A percentile compares a stretch with the other conserved stretches of the same genome.
Evolutionary conservation across 345 rosid species (phyloP).

Genomic region (Clarkia xantiana): DNA sequence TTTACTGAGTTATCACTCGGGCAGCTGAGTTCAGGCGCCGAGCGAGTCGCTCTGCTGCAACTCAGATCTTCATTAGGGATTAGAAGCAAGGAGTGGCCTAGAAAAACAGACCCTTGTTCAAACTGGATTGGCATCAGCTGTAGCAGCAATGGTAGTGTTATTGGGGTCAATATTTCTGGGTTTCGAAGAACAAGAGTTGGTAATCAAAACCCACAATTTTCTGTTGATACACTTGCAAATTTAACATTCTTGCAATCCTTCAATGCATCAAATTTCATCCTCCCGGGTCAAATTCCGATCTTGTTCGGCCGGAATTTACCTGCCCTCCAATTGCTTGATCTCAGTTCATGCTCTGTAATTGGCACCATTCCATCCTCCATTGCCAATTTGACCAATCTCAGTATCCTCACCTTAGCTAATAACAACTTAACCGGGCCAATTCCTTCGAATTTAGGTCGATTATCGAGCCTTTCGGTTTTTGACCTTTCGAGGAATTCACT

Average conservation of each 20-base stretch:
- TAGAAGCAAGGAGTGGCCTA: slow-evolving; percentile 83
- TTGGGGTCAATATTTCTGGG: slow-evolving; percentile 68
- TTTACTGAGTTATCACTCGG: slow-evolving; percentile 36
- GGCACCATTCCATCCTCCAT: slow-evolving; percentile 55
- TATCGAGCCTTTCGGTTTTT: slow-evolving; percentile 38
- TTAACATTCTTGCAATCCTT: slow-evolving; percentile 48
- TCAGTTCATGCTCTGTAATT: slow-evolving; percentile 47
- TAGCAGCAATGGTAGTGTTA: slow-evolving; percentile 36
- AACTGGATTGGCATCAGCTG: slow-evolving; percentile 65
- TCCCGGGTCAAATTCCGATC: slow-evolving; percentile 71
- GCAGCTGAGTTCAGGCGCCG: slow-evolving; percentile 39
- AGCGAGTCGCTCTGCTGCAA: slow-evolving; percentile 44
- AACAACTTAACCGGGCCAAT: slow-evolving; percentile 44
- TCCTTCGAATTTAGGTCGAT: slow-evolving; percentile 49
- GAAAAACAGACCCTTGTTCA: slow-evolving; percentile 63
- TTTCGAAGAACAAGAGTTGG: slow-evolving; percentile 78
- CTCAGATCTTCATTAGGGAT: slow-evolving; percentile 91
- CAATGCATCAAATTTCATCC: slow-evolving; percentile 62
- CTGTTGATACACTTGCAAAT: slow-evolving; percentile 56
- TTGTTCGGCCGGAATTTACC: slow-evolving; percentile 53
- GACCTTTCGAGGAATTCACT: slow-evolving; percentile 58
- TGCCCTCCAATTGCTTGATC: slow-evolving; percentile 69
- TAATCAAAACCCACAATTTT: slow-evolving; percentile 54
- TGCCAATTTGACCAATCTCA: slow-evolving; percentile 58
- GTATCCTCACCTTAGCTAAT: slow-evolving; percentile 38